A percentile compares a stretch with the other conserved stretches of the same genome.
phyloP scores from a whole-genome alignment of 805 yeast species.

The Ogataea populi-albae region DNA sequence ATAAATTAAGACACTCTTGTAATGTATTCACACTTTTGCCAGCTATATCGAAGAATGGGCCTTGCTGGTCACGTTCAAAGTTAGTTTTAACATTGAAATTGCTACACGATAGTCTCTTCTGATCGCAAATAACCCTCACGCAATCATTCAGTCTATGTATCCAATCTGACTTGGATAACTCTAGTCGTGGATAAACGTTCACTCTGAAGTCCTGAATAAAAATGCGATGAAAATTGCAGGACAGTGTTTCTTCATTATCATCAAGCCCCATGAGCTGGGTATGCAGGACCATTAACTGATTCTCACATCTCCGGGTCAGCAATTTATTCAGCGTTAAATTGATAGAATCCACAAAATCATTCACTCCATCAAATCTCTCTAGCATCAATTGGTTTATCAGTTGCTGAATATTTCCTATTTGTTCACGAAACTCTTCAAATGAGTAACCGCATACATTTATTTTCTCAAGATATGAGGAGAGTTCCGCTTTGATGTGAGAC shows the following conservation, averaged over 20 bases:
- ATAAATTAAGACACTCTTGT: conserved; percentile 22
- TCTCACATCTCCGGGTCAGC: conserved; percentile 30
- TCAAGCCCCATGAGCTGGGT: conserved; percentile 6
- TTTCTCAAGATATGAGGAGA: conserved; percentile 22
- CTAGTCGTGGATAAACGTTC: conserved; percentile 40
- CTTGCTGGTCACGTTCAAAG: not conserved
- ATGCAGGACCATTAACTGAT: conserved; percentile 13
- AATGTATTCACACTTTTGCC: conserved; percentile 7
- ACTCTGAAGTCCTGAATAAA: conserved; percentile 37
- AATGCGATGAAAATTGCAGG: conserved; percentile 39
- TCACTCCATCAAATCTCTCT: conserved; percentile 37
- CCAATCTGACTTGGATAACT: conserved; percentile 33
- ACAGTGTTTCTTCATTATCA: conserved; percentile 34
- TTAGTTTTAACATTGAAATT: conserved; percentile 21
- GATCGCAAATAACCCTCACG: conserved; percentile 25
- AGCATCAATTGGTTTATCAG: conserved; percentile 34
- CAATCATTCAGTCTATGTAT: conserved; percentile 25
- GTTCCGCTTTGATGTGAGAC: conserved; percentile 24
- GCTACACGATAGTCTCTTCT: conserved; percentile 22
- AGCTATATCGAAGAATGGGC: conserved; percentile 2
- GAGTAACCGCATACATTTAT: conserved; percentile 30
- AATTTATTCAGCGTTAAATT: conserved; percentile 32
- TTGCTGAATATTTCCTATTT: conserved; percentile 33
- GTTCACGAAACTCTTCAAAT: conserved; percentile 12
- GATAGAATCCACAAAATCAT: conserved; percentile 30